Evolutionary conservation across 371 early-diverging fungal genomes (phyloP), one percentile per base, ranked within the genome.

Genomic region (Mucor indicus): DNA sequence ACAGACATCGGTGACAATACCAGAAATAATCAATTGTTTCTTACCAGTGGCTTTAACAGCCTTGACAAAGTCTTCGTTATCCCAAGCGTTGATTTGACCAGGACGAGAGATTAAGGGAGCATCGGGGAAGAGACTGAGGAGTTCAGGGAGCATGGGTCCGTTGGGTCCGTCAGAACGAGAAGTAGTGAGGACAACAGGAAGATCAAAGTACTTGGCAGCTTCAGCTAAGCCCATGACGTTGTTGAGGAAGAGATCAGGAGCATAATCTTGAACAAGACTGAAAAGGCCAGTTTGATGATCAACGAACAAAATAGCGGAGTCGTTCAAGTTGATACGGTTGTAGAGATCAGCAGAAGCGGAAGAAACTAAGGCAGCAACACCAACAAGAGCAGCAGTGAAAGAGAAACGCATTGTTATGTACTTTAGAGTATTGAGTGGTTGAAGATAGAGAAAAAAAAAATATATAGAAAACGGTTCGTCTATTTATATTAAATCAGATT

Each of bases 11-110:
- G 64, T 64, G 20, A 60, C 60, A 41, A 60, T 60, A 55, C 60
- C 64, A 39, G 61, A 55, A 31, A 64, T 40, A 31, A 60, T 35
- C 56, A 64, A 52, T 51, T 60, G 60, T 46, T 60, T 60, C 48
- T 56, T 55, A 40, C 60, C 59, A 38, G 64, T 59, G 44, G 50
- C 44, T 44, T 55, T 48, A 42, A 64, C 52, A 52, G 59, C 64
- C 25, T 48, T 40, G 11, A 51, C 53, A 38, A 64, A 60, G 5
- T 46, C 37, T 27, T 49, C 41, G 23, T 44, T 37, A 32, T 64
- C 64, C 64, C 60, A 58, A 39, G 64, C 60, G 29, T 64, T 64
- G 50, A 64, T 55, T 55, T 59, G 60, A 52, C 60, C 59, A 47
- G 55, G 64, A 44, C 60, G 55, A 23, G 55, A 42, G 48, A 59